Conservation (phyloP, 2,329 filamentous ascomycete genomes). For the Sporothrix mexicana region DNA sequence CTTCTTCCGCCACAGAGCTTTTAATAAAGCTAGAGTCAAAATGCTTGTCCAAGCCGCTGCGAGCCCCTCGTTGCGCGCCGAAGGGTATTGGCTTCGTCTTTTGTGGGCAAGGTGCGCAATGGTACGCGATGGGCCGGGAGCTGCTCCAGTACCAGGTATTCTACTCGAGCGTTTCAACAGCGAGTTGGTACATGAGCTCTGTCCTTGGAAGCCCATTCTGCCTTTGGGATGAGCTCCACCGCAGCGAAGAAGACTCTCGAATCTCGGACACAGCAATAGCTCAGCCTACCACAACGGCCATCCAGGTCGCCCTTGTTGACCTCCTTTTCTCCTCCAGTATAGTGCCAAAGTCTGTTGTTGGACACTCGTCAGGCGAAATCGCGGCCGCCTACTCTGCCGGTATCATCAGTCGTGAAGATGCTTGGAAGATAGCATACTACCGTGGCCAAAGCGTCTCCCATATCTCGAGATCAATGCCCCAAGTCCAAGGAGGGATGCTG, state of each 20-base stretch:
- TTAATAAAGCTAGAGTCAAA: conserved; percentile 43
- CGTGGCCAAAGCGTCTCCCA: conserved; percentile 43
- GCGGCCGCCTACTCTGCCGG: conserved; percentile 47
- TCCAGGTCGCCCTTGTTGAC: conserved; percentile 47
- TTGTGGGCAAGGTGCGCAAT: conserved; percentile 48
- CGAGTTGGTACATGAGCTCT: conserved; percentile 41
- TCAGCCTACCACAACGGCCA: conserved; percentile 44
- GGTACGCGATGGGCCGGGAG: conserved; percentile 48
- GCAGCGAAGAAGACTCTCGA: conserved; percentile 28
- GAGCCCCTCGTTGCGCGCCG: conserved; percentile 26
- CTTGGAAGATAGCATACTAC: conserved; percentile 45
- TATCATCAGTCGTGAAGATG: conserved; percentile 40
- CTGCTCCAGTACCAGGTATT: conserved; percentile 44
- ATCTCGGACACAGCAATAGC: conserved; percentile 43
- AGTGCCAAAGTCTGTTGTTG: conserved; percentile 41
- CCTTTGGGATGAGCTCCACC: conserved; percentile 38
- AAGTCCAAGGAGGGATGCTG: conserved; percentile 53
- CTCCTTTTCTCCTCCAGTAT: conserved; percentile 43
- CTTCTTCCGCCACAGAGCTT: conserved; percentile 33
- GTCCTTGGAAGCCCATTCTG: conserved; percentile 39
- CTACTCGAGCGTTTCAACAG: conserved; percentile 41
- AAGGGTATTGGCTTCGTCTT: conserved; percentile 43
- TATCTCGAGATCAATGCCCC: conserved; percentile 36
- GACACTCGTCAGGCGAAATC: conserved; percentile 49
- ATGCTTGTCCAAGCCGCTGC: conserved; percentile 27